These are phyloP conservation scores for Parathielavia appendiculata DNA, from an alignment of 495 filamentous ascomycete species.

Conservation along the genomic window DNA sequence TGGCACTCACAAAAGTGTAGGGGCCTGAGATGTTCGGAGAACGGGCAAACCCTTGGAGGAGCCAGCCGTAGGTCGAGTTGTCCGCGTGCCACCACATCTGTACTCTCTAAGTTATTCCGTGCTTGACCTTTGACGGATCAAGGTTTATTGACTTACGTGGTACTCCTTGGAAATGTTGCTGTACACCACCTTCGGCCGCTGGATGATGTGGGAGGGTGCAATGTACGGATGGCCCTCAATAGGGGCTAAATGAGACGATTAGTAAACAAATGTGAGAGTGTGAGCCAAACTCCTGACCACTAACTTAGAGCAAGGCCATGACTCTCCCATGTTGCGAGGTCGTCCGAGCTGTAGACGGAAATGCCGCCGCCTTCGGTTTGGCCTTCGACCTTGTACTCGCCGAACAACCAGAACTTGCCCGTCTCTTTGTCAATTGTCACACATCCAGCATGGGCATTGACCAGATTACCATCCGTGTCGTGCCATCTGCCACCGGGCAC, in stretches of 20 bases:
- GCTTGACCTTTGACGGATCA: background rate
- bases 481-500: slow-evolving; percentile 44
- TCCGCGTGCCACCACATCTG: slow-evolving; percentile 50
- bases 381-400: slow-evolving; percentile 42
- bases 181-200: slow-evolving; percentile 44
- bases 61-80: slow-evolving; percentile 40
- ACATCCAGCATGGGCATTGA: slow-evolving; percentile 43
- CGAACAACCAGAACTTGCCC: slow-evolving; percentile 42
- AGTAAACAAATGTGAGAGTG: slow-evolving; percentile 8
- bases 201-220: slow-evolving; percentile 37
- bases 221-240: slow-evolving; percentile 36
- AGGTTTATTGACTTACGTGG: slow-evolving; percentile 26
- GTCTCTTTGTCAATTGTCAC: slow-evolving; percentile 32
- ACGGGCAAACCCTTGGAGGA: slow-evolving; percentile 41
- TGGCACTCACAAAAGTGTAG: slow-evolving; percentile 38
- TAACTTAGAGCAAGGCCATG: slow-evolving; percentile 38
- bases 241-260: slow-evolving; percentile 27
- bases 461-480: slow-evolving; percentile 37
- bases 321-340: slow-evolving; percentile 39
- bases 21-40: slow-evolving; percentile 38
- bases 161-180: slow-evolving; percentile 34
- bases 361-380: slow-evolving; percentile 43
- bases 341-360: slow-evolving; percentile 37
- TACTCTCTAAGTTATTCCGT: background rate
- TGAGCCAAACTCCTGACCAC: background rate